Evolutionary conservation across 352 stramenopile species (phyloP).

Genomic region (Globisporangium spiculum): DNA sequence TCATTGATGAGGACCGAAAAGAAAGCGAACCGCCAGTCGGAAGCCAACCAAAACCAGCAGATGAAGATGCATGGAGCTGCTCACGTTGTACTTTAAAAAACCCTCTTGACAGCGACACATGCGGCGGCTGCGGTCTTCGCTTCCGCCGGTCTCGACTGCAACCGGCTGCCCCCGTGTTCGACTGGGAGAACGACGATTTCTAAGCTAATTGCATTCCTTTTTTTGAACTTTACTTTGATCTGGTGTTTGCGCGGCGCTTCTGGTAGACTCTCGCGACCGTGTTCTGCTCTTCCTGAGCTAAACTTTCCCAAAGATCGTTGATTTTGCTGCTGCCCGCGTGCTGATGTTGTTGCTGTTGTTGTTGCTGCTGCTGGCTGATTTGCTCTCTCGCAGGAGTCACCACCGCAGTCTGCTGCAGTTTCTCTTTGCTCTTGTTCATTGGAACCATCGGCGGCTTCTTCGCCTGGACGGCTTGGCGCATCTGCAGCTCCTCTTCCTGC

Average conservation of each 20-base stretch:
- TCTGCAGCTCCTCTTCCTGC: slow-evolving; percentile 46
- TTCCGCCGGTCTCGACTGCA: slow-evolving; percentile 61
- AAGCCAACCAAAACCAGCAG: slow-evolving; percentile 11
- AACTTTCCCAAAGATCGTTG: slow-evolving; percentile 18
- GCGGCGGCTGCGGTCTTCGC: slow-evolving; percentile 63
- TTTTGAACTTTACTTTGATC: not conserved
- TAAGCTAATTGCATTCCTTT: slow-evolving; percentile 19
- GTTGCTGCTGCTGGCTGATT: not conserved
- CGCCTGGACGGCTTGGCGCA: slow-evolving; percentile 25
- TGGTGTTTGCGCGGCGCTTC: slow-evolving; percentile 13
- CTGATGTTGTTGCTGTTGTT: not conserved
- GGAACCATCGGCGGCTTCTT: slow-evolving; percentile 9
- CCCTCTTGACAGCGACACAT: slow-evolving; percentile 46
- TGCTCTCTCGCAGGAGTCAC: not conserved
- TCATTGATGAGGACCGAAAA: slow-evolving; percentile 46
- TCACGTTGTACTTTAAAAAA: slow-evolving; percentile 80
- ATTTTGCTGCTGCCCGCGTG: slow-evolving; percentile 13
- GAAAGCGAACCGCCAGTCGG: slow-evolving; percentile 30
- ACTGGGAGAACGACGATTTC: slow-evolving; percentile 48
- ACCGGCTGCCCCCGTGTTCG: slow-evolving; percentile 27
- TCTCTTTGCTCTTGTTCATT: slow-evolving; percentile 6
- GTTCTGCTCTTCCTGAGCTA: slow-evolving; percentile 21
- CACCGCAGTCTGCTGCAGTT: not conserved
- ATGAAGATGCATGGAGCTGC: slow-evolving; percentile 56
- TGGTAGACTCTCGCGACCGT: slow-evolving; percentile 17